Evolutionary conservation across 169 alveolate species (phyloP).

Genomic region (Plasmodium gaboni): DNA sequence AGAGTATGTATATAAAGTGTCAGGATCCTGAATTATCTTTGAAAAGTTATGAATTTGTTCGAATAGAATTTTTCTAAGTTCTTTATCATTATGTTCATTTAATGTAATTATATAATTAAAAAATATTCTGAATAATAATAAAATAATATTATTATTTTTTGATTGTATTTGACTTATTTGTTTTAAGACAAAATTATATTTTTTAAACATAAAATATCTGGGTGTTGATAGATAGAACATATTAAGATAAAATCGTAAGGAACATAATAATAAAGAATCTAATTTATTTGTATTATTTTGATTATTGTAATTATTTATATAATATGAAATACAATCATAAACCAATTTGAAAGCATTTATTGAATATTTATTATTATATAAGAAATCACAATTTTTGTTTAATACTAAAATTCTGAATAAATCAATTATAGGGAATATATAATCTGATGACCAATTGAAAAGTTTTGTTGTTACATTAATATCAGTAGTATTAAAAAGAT

Average conservation of each 20-base stretch:
- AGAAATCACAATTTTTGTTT: slow-evolving; percentile 54
- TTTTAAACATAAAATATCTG: slow-evolving; percentile 60
- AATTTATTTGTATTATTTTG: slow-evolving; percentile 38
- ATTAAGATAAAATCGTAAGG: slow-evolving; percentile 48
- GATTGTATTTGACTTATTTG: slow-evolving; percentile 40
- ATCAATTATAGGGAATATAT: slow-evolving; percentile 64
- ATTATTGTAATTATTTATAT: slow-evolving; percentile 11
- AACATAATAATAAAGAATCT: slow-evolving; percentile 42
- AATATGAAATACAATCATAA: slow-evolving; percentile 56
- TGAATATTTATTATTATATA: slow-evolving; percentile 57
- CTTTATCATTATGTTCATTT: slow-evolving; percentile 55
- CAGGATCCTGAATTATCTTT: slow-evolving; percentile 20
- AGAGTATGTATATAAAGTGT: slow-evolving; percentile 20
- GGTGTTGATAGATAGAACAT: slow-evolving; percentile 67
- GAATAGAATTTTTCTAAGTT: slow-evolving; percentile 35
- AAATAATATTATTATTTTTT: slow-evolving; percentile 31
- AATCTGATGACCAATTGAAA: slow-evolving; percentile 36
- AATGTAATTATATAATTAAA: slow-evolving; percentile 37
- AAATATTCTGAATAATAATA: slow-evolving; percentile 33
- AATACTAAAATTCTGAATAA: slow-evolving; percentile 49
- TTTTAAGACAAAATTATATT: slow-evolving; percentile 25
- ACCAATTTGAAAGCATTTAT: slow-evolving; percentile 51
- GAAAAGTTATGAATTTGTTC: slow-evolving; percentile 30
- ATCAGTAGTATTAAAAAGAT: slow-evolving; percentile 54
- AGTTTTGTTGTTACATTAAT: slow-evolving; percentile 44